Evolutionary conservation across 2,329 filamentous ascomycete species (phyloP), one percentile per base, ranked within the genome.

Genomic region (Diaporthe longicolla): DNA sequence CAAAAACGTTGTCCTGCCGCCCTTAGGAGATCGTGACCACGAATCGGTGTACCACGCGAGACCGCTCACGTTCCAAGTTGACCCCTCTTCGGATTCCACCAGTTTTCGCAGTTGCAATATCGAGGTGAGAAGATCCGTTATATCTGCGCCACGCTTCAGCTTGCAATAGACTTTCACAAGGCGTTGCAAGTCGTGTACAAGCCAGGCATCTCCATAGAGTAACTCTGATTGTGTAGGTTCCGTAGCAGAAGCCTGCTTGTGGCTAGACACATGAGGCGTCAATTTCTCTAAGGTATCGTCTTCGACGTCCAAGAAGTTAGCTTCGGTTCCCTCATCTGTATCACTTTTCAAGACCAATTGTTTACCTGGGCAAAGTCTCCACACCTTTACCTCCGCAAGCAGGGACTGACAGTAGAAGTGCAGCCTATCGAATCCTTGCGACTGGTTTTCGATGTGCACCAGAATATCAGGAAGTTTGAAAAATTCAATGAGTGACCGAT

Each of bases 401-500:
- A 71, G 15, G 0, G 69, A 52, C 15, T 71, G 55, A 6, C 11
- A 29, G 24, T 54, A 71, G 10, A 61, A 71, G 9, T 32, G 6
- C 4, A 71, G 10, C 13, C 8, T 71, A 9, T 71, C 57, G 17
- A 71, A 71, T n/a, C 43, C 69, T 37, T 63, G 11, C 0, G n/a
- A 50, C 21, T 71, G 57, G 6, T 52, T 17, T 17, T 71, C 55
- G 11, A 71, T 8, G n/a, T 4, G 37, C 5, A 0, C 6, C 21
- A 11, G 21, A 26, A 71, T 5, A 19, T 63, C 69, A 15, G 57
- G 21, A 1, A 24, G 15, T 40, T 71, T 7, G 10, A 71, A 63
- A 7, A 71, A 71, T 6, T 71, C 69, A 19, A 63, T 26, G n/a
- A 71, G 55, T 29, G 69, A 71, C 0, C 69, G 69, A 24, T 71